These are phyloP conservation scores for Hypoxylon trugodes DNA, from an alignment of 495 filamentous ascomycete genomes.

Conservation along the genomic window DNA sequence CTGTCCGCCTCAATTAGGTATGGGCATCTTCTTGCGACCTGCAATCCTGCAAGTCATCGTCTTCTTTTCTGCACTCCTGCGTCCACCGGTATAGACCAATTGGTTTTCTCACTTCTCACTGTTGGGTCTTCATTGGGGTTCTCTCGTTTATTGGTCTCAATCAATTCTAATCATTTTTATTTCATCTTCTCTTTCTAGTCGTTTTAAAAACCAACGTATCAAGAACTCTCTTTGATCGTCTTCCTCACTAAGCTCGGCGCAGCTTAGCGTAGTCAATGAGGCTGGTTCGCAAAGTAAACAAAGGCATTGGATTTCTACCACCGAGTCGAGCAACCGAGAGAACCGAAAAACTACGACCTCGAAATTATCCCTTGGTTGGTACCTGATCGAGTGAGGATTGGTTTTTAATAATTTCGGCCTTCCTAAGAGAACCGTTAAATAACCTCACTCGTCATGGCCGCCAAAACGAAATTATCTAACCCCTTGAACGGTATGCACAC, in stretches of 20 bases:
- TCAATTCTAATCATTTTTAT: constrained; percentile 13
- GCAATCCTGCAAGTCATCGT: constrained; percentile 36
- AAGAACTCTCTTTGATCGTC: constrained; percentile 15
- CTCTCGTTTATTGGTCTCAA: constrained; percentile 36
- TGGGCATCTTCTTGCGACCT: constrained; percentile 11
- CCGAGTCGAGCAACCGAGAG: constrained; percentile 21
- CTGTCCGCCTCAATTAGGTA: constrained; percentile 29
- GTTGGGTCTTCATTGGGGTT: constrained; percentile 27
- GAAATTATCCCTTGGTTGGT: background rate
- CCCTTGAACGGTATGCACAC: constrained; percentile 69
- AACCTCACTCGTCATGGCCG: constrained; percentile 49
- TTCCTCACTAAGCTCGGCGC: constrained; percentile 1
- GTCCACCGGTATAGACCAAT: constrained; percentile 33
- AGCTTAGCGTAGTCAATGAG: constrained; percentile 24
- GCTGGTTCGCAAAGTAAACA: constrained; percentile 31
- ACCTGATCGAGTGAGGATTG: constrained; percentile 2
- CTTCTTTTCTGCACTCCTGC: constrained; percentile 33
- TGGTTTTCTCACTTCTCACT: constrained; percentile 26
- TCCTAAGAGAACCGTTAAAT: constrained; percentile 15
- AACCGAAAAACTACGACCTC: background rate
- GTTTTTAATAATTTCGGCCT: background rate
- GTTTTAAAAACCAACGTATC: constrained; percentile 1
- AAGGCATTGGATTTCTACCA: constrained; percentile 10
- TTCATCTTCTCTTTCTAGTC: constrained; percentile 15
- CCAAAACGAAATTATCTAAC: constrained; percentile 52